A percentile compares a stretch with the other conserved stretches of the same genome.
Evolutionary conservation across 2,329 filamentous ascomycete species (phyloP).

Genomic region (Zarea fungicola): DNA sequence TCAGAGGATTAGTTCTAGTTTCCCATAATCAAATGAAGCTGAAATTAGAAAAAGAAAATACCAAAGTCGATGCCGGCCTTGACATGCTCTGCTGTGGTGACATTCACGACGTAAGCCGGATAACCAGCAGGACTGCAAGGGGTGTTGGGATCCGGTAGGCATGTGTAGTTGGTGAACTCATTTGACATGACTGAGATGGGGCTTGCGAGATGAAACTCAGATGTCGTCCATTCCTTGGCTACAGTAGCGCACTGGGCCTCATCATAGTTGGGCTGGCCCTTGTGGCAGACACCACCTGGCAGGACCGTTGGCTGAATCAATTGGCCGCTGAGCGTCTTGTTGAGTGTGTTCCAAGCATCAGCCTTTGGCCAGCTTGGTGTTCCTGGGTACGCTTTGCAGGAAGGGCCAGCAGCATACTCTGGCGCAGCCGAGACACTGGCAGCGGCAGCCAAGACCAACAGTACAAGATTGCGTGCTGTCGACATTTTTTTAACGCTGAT

Average conservation of each 20-base stretch:
- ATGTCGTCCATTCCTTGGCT: conserved; percentile 22
- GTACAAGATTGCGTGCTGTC: not conserved
- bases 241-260: conserved; percentile 23
- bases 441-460: not conserved
- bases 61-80: conserved; percentile 38
- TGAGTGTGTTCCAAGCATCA: conserved; percentile 2
- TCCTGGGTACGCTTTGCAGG: conserved; percentile 8
- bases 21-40: not conserved
- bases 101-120: conserved; percentile 32
- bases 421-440: no score
- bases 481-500: not conserved
- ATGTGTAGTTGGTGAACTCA: conserved; percentile 46
- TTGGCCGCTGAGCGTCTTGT: conserved; percentile 3
- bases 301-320: conserved; percentile 1
- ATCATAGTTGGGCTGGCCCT: conserved; percentile 21
- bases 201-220: conserved; percentile 24
- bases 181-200: conserved; percentile 31
- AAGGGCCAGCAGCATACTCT: no score
- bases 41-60: conserved; percentile 16
- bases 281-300: conserved; percentile 27
- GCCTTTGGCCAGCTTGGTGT: not conserved
- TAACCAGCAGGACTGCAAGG: conserved; percentile 32
- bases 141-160: conserved; percentile 35
- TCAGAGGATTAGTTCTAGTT: not conserved
- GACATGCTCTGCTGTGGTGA: conserved; percentile 28